Evolutionary conservation across 371 early-diverging fungal genomes (phyloP), one percentile per base, ranked within the genome.

Genomic region (Actinomucor elegans): DNA sequence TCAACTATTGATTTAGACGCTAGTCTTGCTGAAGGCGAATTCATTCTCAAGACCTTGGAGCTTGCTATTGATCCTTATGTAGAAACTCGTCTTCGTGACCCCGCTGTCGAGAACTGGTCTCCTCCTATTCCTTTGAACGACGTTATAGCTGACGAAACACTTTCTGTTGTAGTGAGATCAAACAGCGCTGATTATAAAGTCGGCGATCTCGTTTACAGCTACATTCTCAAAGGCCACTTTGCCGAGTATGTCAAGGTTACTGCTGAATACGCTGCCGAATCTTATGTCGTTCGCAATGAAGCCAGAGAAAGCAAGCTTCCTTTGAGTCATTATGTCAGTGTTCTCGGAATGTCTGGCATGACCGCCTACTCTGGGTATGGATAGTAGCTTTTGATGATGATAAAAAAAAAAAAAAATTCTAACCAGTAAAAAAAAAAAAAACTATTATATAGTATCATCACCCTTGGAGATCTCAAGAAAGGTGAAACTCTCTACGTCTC

Each of bases 81-180:
- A 72, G 83, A 86, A 50, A 81, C 80, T 17, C 75, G 81, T 48
- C 86, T 90, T 86, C 64, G 83, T 55, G 62, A 61, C 29, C 21
- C 65, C 1, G 35, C 57, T 0, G 58, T 54, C n/a, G 59, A 80
- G 40, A 84, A 85, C 20, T 77, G 77, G 44, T 48, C 64, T 10
- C 55, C 83, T 11, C 64, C 79, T 1, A 88, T 85, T 57, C 51
- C 62, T 26, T 45, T 85, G 18, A 78, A 77, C 51, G 41, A 81
- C 59, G 75, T 83, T 0, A 61, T 88, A 71, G 63, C 61, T 28
- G 84, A 77, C 24, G 69, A 76, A 27, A 83, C 75, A 14, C 75
- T 88, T 48, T 76, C 71, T n/a, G n/a, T n/a, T n/a, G n/a, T n/a
- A n/a, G n/a, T n/a, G n/a, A n/a, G n/a, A n/a, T n/a, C n/a, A n/a